Conservation (phyloP, 139 green algal genomes). For the Chlorella ohadii region DNA sequence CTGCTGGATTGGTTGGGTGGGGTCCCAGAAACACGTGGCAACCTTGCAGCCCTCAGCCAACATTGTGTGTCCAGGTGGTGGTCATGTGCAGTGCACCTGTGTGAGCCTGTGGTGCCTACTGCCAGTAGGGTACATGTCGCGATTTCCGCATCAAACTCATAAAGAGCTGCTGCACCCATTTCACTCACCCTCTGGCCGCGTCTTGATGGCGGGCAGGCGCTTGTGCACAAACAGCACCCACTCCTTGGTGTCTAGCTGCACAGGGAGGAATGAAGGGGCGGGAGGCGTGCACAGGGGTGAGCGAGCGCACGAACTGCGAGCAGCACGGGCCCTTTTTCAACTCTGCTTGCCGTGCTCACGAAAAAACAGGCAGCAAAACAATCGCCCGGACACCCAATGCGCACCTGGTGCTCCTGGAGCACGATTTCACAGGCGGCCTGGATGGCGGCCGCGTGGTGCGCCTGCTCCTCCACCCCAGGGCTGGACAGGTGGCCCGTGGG, state of each 20-base stretch:
- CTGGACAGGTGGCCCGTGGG: conserved; percentile 18
- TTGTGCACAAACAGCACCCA: conserved; percentile 48
- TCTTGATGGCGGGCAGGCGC: conserved; percentile 46
- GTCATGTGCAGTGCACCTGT: too few relatives aligned
- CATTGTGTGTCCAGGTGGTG: too few relatives aligned
- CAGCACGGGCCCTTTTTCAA: too few relatives aligned
- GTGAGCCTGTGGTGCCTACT: too few relatives aligned
- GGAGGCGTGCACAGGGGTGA: not conserved
- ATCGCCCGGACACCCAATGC: too few relatives aligned
- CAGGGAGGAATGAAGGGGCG: not conserved
- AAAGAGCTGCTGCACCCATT: too few relatives aligned
- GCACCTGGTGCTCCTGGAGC: conserved; percentile 32
- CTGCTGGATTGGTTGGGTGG: not conserved
- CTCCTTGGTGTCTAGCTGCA: conserved; percentile 30
- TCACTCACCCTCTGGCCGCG: conserved; percentile 28
- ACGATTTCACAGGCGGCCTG: conserved; percentile 23
- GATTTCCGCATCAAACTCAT: too few relatives aligned
- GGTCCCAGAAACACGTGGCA: not conserved
- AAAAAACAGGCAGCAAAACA: too few relatives aligned
- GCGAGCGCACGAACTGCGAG: too few relatives aligned
- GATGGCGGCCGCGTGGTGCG: not conserved
- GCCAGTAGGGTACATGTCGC: too few relatives aligned
- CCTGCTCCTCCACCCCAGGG: not conserved
- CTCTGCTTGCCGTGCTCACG: too few relatives aligned
- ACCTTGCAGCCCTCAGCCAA: too few relatives aligned